Base-by-base conservation (phyloP, 345 rosid genomes). In the Linum tenue region DNA sequence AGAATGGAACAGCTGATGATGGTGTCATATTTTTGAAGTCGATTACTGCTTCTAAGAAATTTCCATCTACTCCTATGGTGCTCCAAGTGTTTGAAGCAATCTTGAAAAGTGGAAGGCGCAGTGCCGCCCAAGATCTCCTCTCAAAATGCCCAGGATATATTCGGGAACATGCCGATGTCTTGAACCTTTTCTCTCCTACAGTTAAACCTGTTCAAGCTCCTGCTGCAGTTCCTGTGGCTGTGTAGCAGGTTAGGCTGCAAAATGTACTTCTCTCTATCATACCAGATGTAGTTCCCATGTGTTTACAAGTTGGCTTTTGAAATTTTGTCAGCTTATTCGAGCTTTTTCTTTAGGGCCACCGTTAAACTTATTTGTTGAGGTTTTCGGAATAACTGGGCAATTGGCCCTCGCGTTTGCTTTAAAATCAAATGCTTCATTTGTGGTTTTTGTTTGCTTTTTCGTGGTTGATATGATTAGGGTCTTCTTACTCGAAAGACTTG, bases 151-250 rank as follows among this genome's bases (percentile, higher is more conserved):
- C 95, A 10, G 70, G 72, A 43, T 72, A 73, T 67, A 68, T 91
- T 71, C 92, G 95, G 37, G 81, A 82, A 79, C 76, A 83, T 78
- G 83, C 92, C 9, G 96, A 91, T 79, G 86, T 88, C 71, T 74
- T 88, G 77, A 78, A 84, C 80, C 88, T 94, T 75, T 91, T 94
- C 70, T 75, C 58, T 75, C 74, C 31, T 22, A 22, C 55, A 5
- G 60, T 42, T 42, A 64, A 71, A 55, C 39, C 38, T 44, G 43
- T 38, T 44, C 37, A 62, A 59, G 68, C 36, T 17, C 3, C 62
- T 59, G 62, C 12, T 59, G 39, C 35, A 22, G 36, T 12, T 8
- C 5, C 7, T 59, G 40, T 59, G 15, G 62, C 62, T 59, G 62
- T 9, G 39, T 59, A 59, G 62, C 6, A 10, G 15, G 37, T 35